Evolutionary conservation across 495 filamentous ascomycete genomes (phyloP), one percentile per base, ranked within the genome.

Genomic region (Thermochaetoides thermophila): DNA sequence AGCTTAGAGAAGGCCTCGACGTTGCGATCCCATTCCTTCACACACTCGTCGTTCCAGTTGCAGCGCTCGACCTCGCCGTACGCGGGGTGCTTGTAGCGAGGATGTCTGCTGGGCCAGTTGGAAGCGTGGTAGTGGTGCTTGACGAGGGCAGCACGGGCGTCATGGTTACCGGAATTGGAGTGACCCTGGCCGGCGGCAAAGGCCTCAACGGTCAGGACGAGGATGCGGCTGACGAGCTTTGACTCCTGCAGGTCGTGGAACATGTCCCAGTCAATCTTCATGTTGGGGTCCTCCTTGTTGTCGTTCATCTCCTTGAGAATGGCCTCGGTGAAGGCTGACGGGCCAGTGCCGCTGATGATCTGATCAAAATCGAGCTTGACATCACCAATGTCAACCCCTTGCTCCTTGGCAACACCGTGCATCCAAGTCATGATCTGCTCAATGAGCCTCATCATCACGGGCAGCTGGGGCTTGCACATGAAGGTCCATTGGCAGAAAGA

Each of bases 401-500:
- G 72, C 43, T 67, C 49, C 36, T 50, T 49, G 10, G 72, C 60
- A 10, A 77, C 52, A 5, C 61, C 60, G 20, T 66, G 57, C 22
- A 78, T 58, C 69, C 74, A 78, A 2, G 46, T 43, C 38, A 73
- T 56, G 44, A 78, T 74, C 34, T 68, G 63, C 41, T 77, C 66
- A 17, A 76, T 59, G 9, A 78, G 59, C 10, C 57, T 47, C 55
- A 76, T 60, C 69, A 80, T 69, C 38, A 76, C 67, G 20, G 71
- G 71, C 17, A 68, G 64, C 35, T 63, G 57, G 4, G 72, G 69
- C 48, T 73, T 74, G 53, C 63, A 66, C 56, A 71, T 68, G 38
- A 78, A 73, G 7, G 74, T 78, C 74, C 75, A 80, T 45, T 78
- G 74, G 52, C 72, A 78, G 43, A 78, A 78, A 11, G 71, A 74